Base-by-base conservation (phyloP, 768 basidiomycete species). In the Boletus reticulatus region DNA sequence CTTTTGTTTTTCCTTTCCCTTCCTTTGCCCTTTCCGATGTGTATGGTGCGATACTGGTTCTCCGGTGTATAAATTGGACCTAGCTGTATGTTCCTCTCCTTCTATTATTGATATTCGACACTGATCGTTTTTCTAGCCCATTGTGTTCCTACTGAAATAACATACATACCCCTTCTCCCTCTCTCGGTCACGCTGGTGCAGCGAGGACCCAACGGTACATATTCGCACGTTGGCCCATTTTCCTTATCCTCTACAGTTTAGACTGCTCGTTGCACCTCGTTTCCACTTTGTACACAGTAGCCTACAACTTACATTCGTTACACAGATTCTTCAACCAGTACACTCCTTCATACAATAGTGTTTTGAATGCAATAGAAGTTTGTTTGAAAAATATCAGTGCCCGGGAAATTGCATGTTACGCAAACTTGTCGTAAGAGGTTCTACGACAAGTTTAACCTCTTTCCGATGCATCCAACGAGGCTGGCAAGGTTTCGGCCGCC, bases 11-110 rank as follows among this genome's bases (percentile, higher is more conserved):
- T 29, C 29, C 16, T 52, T 19, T 53, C 38, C 6, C 29, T 11
- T 8, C 19, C 13, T 1, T 41, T 48, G 8, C 9, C 43, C 43
- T 55, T 60, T n/a, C 42, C 22, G 61, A 63, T 60, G 71, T 72
- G 62, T 60, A 71, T 71, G 69, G 49, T 71, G 71, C 67, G 69
- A 65, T 69, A 32, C 44, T 66, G 68, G 56, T 71, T 67, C 60
- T 71, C 69, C 59, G 64, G 48, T 62, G 61, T 71, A 52, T 58
- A 63, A 43, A 50, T 52, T 62, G 67, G 69, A 56, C 64, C 66
- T 55, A 45, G 66, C 60, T 59, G 69, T 70, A 48, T 17, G 68
- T 62, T 16, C 9, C 29, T 27, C 5, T 37, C 4, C 16, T 1
- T 6, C n/a, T n/a, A n/a, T 7, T 13, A 20, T 36, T 19, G 38